Conservation (phyloP, 2,329 filamentous ascomycete genomes). For the Tolypocladium inflatum region DNA sequence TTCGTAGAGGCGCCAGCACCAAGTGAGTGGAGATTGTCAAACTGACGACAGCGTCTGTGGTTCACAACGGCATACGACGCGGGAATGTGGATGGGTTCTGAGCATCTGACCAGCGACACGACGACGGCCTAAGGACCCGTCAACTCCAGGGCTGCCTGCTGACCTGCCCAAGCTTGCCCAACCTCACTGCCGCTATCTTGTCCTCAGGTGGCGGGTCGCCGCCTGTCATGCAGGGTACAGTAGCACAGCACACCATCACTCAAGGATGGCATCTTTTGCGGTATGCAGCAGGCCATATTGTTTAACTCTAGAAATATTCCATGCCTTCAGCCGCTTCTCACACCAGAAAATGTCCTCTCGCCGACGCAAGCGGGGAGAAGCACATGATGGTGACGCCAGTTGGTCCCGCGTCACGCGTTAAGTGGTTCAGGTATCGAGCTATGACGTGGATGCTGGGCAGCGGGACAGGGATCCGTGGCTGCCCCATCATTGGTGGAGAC, state of each 20-base stretch:
- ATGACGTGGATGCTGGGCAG: not conserved
- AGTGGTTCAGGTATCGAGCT: slow-evolving; percentile 1
- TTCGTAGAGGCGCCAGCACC: too few species aligned
- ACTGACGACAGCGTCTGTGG: too few species aligned
- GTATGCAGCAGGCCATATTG: not conserved
- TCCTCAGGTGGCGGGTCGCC: not conserved
- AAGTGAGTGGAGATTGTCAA: not conserved
- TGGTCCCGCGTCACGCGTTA: slow-evolving; percentile 4
- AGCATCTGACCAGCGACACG: not conserved
- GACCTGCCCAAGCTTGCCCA: not conserved
- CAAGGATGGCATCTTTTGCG: not conserved
- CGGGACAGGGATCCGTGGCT: not conserved
- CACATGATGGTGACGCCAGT: not conserved
- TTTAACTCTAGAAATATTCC: not conserved
- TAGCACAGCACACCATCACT: not conserved
- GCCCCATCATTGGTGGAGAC: not conserved
- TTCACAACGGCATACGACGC: too few species aligned
- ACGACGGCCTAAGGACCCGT: too few species aligned
- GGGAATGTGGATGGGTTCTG: not conserved
- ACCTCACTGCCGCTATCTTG: not conserved
- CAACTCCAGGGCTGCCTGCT: not conserved
- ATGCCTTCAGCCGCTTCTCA: not conserved
- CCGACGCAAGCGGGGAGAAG: not conserved
- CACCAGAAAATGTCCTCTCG: not conserved
- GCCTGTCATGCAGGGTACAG: not conserved